Evolutionary conservation across 2,329 filamentous ascomycete genomes (phyloP).

Genomic region (Clarireedia monteithiana): DNA sequence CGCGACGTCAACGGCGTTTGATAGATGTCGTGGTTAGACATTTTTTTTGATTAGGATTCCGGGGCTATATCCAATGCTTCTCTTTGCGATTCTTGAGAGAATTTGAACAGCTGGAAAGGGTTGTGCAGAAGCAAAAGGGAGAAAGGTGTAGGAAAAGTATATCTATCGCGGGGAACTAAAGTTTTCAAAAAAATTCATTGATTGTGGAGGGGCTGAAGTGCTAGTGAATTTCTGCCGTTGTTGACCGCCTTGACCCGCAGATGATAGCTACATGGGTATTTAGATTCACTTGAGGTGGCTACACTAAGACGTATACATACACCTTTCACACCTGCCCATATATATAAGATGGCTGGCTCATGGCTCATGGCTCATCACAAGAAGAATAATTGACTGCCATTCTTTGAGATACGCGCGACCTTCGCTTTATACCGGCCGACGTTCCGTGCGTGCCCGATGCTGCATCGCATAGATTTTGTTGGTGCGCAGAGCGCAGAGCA

Average conservation of each 20-base stretch:
- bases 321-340: too few relatives aligned
- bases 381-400: too few relatives aligned
- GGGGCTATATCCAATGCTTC: not conserved
- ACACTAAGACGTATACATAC: too few relatives aligned
- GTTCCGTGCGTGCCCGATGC: not conserved
- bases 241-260: not conserved
- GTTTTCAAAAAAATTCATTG: not conserved
- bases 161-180: not conserved
- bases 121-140: not conserved
- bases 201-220: not conserved
- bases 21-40: conserved; percentile 42
- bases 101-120: not conserved
- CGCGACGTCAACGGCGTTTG: conserved; percentile 63
- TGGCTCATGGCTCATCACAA: too few relatives aligned
- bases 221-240: not conserved
- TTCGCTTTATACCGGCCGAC: too few relatives aligned
- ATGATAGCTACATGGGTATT: not conserved
- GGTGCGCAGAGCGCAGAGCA: not conserved
- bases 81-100: not conserved
- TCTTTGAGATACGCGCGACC: too few relatives aligned
- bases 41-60: conserved; percentile 12
- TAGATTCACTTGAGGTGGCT: not conserved
- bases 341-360: too few relatives aligned
- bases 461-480: not conserved
- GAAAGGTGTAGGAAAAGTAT: not conserved